phyloP scores from a whole-genome alignment of 1,284 basidiomycete genomes.

The Vanrija humicola region DNA sequence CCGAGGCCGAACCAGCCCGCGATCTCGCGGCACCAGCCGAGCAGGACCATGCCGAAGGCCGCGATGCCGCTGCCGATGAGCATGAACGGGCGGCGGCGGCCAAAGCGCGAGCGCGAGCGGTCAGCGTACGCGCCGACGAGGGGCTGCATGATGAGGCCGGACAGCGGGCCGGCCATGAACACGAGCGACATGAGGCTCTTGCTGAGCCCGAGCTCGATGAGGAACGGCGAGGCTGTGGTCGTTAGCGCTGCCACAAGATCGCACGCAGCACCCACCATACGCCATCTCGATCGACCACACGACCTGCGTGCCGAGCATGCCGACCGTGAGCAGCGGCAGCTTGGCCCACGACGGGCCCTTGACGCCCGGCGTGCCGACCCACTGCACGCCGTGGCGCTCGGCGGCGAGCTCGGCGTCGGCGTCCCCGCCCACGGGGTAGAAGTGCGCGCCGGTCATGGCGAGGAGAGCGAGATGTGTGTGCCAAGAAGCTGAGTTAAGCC shows the following conservation, averaged over 20 bases:
- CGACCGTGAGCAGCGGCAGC: conserved; percentile 68
- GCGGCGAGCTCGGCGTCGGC: conserved; percentile 30
- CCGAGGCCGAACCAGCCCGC: conserved; percentile 58
- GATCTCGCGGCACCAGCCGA: conserved; percentile 77
- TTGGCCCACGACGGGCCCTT: conserved; percentile 61
- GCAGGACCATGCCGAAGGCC: conserved; percentile 67
- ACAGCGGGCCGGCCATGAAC: conserved; percentile 89
- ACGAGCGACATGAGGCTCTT: conserved; percentile 86
- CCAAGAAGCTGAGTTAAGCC: not conserved
- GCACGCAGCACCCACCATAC: conserved; percentile 57
- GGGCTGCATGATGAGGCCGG: conserved; percentile 88
- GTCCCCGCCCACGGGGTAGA: conserved; percentile 23
- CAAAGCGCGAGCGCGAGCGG: conserved; percentile 76
- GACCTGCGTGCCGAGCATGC: conserved; percentile 74
- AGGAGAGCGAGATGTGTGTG: not conserved
- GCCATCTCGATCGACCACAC: conserved; percentile 92
- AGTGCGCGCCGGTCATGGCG: conserved; percentile 33
- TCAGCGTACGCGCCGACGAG: conserved; percentile 82
- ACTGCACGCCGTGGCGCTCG: conserved; percentile 50
- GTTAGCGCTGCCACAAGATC: not conserved
- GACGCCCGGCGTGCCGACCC: conserved; percentile 58
- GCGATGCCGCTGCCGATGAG: conserved; percentile 65
- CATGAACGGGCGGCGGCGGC: conserved; percentile 83
- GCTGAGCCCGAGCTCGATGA: conserved; percentile 81
- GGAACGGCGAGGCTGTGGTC: conserved; percentile 72